Base-by-base conservation (phyloP, 2,329 filamentous ascomycete genomes). In the Ophiostoma sp. region DNA sequence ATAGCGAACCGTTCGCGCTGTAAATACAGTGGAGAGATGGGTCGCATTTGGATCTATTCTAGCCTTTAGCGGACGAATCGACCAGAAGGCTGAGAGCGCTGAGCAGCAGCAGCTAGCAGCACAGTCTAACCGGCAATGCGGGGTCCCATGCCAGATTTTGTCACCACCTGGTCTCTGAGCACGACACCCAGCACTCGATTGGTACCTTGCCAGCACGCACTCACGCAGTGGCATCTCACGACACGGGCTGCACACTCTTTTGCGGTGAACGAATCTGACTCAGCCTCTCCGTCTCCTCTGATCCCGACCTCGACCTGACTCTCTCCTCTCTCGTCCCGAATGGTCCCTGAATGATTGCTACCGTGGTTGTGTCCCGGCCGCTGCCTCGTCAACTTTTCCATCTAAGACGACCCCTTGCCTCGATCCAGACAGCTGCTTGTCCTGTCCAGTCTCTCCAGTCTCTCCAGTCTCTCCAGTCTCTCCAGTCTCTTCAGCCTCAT, bases 21-120 rank as follows among this genome's bases (percentile, higher is more conserved):
- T 27, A 27, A 27, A 27, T 27, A 27, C 27, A 27, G 27, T 27
- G 27, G 27, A 27, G 27, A 27, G 27, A 27, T 16, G 11, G 16
- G 60, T 42, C 38, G 60, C 60, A 63, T 63, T 63, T 18, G 60
- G 40, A 38, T 63, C 60, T 63, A 63, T 63, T 63, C 60, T 16
- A 14, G 5, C 4, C n/a, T 38, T 27, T 6, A 5, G 55, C 27
- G 27, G 27, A 27, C 27, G 27, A 27, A 27, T 27, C 27, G 27
- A 27, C 55, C 18, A 60, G 55, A 8, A 12, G 42, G 42, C 42
- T 40, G 8, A 62, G 14, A 62, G 58, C 27, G 41, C 41, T 42
- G 58, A 36, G n/a, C 5, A 38, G 36, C 11, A 11, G 58, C 58
- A 11, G 58, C 36, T n/a, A 40, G 12, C n/a, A 41, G 60, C 60